Base-by-base conservation (phyloP, 140 eudicot species). In the Cichorium intybus region DNA sequence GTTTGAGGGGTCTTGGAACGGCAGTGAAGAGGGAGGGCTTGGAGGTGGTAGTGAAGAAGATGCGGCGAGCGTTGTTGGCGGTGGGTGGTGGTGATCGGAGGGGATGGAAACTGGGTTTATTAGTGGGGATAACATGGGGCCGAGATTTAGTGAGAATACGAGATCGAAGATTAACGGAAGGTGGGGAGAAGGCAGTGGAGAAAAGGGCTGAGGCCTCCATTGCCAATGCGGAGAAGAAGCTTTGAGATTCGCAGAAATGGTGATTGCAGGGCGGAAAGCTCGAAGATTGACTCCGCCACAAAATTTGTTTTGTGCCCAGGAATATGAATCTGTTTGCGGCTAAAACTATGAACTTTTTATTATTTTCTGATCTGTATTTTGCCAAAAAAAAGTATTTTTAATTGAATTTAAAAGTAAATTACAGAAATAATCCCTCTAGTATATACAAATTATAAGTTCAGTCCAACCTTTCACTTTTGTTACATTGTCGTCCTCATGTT, bases 181-280 rank as follows among this genome's bases (percentile, higher is more conserved):
- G 70, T 21, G 75, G 75, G 39, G 49, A 23, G 69, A 74, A 60
- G 48, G 76, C 41, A 12, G 78, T 39, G 52, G 97, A 79, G 79
- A 74, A 60, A 22, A 88, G 74, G 10, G 82, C 77, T 4, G 84
- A 60, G 33, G 86, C 77, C 80, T 81, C 89, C 97, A 89, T 88
- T 45, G 71, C 16, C 16, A 43, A 17, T 37, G 69, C 28, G 22
- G 46, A 8, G 68, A 15, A 46, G 5, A 5, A 37, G 28, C n/a
- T 46, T 58, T 31, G 37, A 46, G 66, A 64, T 56, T 54, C 56
- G 60, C 48, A 73, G 71, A 73, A 54, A 54, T 52, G 71, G 76
- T 6, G 76, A 52, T 34, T 33, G 37, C 37, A 51, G 70, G 33
- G 67, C 73, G 73, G 79, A 66, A 24, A 47, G 68, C 20, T 56